phyloP scores from a whole-genome alignment of 1,284 basidiomycete genomes.

The Trichosporon sp. region DNA sequence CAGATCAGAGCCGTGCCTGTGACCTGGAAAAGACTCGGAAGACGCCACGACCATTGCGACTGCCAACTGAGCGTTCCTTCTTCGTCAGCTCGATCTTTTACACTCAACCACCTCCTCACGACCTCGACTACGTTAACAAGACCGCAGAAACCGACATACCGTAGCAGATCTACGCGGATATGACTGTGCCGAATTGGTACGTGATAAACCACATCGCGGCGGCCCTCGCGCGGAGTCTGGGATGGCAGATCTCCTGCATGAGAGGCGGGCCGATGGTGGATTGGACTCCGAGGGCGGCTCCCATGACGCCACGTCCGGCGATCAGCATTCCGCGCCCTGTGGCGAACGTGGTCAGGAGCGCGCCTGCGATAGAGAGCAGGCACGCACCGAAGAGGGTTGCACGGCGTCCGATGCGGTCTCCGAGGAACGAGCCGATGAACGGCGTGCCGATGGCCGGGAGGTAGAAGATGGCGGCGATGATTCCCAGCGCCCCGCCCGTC shows the following conservation, averaged over 20 bases:
- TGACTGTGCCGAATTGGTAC: slow-evolving; percentile 66
- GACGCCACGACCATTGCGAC: slow-evolving; percentile 50
- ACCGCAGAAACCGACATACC: background rate
- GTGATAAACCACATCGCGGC: slow-evolving; percentile 59
- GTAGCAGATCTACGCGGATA: slow-evolving; percentile 39
- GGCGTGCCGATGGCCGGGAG: slow-evolving; percentile 29
- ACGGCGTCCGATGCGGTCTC: slow-evolving; percentile 49
- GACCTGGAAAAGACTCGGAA: slow-evolving; percentile 68
- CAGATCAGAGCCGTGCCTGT: slow-evolving; percentile 35
- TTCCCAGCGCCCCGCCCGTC: slow-evolving; percentile 26
- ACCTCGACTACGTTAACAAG: too few species aligned
- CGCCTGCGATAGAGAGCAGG: slow-evolving; percentile 58
- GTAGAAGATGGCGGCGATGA: slow-evolving; percentile 33
- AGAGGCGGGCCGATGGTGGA: slow-evolving; percentile 20
- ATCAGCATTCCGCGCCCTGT: slow-evolving; percentile 14
- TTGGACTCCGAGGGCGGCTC: slow-evolving; percentile 21
- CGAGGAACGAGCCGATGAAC: slow-evolving; percentile 38
- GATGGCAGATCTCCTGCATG: slow-evolving; percentile 59
- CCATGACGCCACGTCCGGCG: slow-evolving; percentile 24
- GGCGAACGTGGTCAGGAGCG: slow-evolving; percentile 56
- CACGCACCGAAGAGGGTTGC: slow-evolving; percentile 45
- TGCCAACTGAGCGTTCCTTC: slow-evolving; percentile 31
- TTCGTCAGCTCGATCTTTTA: too few species aligned
- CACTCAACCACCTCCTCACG: too few species aligned
- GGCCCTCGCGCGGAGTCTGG: slow-evolving; percentile 67